Evolutionary conservation across 345 rosid species (phyloP).

Genomic region (Melaleuca alternifolia): DNA sequence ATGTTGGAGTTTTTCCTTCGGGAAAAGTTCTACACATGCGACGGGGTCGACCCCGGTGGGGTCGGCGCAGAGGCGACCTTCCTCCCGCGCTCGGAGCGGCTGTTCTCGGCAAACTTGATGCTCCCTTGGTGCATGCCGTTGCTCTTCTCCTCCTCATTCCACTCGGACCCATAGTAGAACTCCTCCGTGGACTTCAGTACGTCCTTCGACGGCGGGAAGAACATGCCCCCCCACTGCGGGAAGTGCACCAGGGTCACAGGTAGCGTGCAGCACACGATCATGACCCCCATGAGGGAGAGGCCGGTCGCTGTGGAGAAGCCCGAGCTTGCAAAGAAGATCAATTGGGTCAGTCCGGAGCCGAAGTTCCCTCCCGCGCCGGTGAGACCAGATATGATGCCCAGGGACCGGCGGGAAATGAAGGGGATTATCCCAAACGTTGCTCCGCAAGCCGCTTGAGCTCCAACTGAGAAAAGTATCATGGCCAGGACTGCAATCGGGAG

Average conservation of each 20-base stretch:
- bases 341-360: slow-evolving; percentile 68
- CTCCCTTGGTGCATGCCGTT: slow-evolving; percentile 51
- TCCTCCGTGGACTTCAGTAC: slow-evolving; percentile 37
- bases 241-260: slow-evolving; percentile 58
- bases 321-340: slow-evolving; percentile 50
- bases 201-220: slow-evolving; percentile 40
- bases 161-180: slow-evolving; percentile 42
- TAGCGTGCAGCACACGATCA: slow-evolving; percentile 52
- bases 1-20: background rate
- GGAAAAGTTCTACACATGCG: slow-evolving; percentile 21
- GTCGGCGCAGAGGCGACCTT: slow-evolving; percentile 33
- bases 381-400: slow-evolving; percentile 71
- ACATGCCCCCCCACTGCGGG: slow-evolving; percentile 86
- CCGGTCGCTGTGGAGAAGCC: slow-evolving; percentile 47
- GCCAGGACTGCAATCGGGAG: slow-evolving; percentile 58
- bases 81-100: slow-evolving; percentile 60
- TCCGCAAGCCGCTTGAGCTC: slow-evolving; percentile 84
- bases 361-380: slow-evolving; percentile 78
- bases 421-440: slow-evolving; percentile 75
- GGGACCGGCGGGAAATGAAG: slow-evolving; percentile 59
- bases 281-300: slow-evolving; percentile 55
- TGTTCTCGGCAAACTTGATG: slow-evolving; percentile 64
- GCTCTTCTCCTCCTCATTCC: slow-evolving; percentile 61
- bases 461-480: slow-evolving; percentile 70
- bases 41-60: slow-evolving; percentile 32